Conservation (phyloP, 805 yeast species). For the Ogataea ganodermae region DNA sequence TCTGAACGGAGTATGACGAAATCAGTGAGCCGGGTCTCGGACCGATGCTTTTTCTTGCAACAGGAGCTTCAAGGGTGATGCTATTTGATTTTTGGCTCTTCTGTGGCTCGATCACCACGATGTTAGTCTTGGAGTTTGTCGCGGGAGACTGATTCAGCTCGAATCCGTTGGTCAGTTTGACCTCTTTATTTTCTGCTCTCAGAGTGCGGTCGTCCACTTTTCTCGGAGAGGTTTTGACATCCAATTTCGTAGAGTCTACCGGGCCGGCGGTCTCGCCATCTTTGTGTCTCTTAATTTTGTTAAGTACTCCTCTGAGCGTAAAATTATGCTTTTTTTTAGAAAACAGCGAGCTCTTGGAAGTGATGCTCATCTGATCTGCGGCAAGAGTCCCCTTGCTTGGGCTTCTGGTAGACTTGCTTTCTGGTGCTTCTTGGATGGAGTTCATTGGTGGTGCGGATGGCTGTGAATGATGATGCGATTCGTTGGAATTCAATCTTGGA, state of each 20-base stretch:
- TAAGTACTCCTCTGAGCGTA: conserved; percentile 16
- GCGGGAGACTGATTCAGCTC: conserved; percentile 1
- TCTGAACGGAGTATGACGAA: conserved; percentile 51
- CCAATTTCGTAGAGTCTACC: neutral
- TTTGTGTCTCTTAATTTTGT: conserved; percentile 12
- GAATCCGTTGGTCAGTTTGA: neutral
- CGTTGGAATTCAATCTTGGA: neutral
- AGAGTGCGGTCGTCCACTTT: neutral
- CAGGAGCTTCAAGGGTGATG: conserved; percentile 14
- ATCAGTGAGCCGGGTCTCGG: conserved; percentile 53
- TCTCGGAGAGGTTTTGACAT: neutral
- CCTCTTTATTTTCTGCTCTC: neutral
- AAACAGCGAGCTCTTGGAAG: conserved; percentile 1
- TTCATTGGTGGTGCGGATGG: neutral
- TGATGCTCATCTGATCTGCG: conserved; percentile 1
- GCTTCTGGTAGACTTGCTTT: neutral
- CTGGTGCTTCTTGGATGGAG: conserved; percentile 2
- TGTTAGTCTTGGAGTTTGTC: conserved; percentile 15
- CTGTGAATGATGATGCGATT: neutral
- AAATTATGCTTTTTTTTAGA: conserved; percentile 12
- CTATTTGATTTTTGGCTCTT: conserved; percentile 10
- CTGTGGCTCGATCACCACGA: conserved; percentile 24
- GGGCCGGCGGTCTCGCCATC: conserved; percentile 10
- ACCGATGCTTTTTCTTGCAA: conserved; percentile 24
- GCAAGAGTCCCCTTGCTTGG: neutral